Evolutionary conservation across 176 grass and related monocot species (phyloP), one percentile per base, ranked within the genome.

Genomic region (Puccinellia tenuiflora): DNA sequence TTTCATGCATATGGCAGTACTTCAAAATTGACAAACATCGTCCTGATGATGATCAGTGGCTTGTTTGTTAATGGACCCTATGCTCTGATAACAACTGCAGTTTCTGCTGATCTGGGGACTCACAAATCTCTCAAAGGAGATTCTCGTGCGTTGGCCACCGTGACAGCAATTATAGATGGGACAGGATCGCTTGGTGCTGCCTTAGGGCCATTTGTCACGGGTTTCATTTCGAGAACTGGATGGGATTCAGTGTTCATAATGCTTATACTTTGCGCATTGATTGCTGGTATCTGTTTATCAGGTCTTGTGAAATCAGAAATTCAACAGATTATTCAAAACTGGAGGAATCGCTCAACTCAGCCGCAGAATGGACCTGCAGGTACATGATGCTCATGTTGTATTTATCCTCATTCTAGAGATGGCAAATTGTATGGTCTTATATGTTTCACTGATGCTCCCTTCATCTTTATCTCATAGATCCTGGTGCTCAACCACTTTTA

Each of bases 1-100:
- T 94, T 87, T 60, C 73, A 73, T 81, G 71, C 77, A 66, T 94
- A 89, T 81, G 89, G 86, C 13, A 69, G 81, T 72, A 72, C 60
- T 86, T 91, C 92, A 64, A 72, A 88, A 61, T 78, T 42, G 47
- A 45, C 78, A 51, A 94, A 91, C 60, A 76, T 87, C 72, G 30
- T 33, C 1, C 59, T 91, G 67, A 91, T 94, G 92, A 89, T 94
- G 89, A 76, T 89, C 81, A 66, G 67, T 72, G 92, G 92, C 42
- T 84, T 94, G 30, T 91, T 94, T 87, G 89, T 94, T 56, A 91
- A 94, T 31, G 92, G 89, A 25, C 92, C 89, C 20, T 94, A 85
- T 86, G 86, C 92, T 84, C 89, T 94, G 35, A 94, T 91, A 89
- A 89, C 92, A 47, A 91, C 92, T 75, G 86, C 86, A 37, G 89